Evolutionary conservation across 306 rosid species (phyloP).

Genomic region (Ormosia emarginata): DNA sequence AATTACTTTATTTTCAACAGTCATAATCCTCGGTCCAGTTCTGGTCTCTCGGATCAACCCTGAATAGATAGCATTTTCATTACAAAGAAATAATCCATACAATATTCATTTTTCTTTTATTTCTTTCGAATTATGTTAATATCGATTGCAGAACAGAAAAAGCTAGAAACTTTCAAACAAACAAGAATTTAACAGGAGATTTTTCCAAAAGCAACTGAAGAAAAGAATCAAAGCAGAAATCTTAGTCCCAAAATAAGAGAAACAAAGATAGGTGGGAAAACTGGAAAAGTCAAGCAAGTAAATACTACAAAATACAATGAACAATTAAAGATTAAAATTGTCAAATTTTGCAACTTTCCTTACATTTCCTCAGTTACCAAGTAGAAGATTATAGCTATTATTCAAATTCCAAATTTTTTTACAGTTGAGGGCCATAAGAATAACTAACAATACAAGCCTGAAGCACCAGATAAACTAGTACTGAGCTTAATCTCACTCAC

Average conservation of each 20-base stretch:
- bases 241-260: no score
- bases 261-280: no score
- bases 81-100: background rate
- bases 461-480: background rate
- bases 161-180: background rate
- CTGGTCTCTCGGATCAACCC: background rate
- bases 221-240: background rate
- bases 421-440: background rate
- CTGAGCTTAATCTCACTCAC: conserved; percentile 46
- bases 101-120: background rate
- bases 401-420: background rate
- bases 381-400: background rate
- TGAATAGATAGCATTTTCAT: background rate
- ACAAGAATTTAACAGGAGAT: background rate
- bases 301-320: background rate
- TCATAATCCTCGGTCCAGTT: background rate
- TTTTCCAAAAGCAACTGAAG: background rate
- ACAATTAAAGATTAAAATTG: background rate
- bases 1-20: background rate
- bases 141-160: background rate
- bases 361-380: background rate
- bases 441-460: background rate
- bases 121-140: background rate
- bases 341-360: background rate
- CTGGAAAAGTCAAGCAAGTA: background rate